A percentile compares a stretch with the other conserved stretches of the same genome.
These are phyloP conservation scores for Capsicum chinense DNA, from an alignment of 257 asterid genomes.

Conservation along the genomic window DNA sequence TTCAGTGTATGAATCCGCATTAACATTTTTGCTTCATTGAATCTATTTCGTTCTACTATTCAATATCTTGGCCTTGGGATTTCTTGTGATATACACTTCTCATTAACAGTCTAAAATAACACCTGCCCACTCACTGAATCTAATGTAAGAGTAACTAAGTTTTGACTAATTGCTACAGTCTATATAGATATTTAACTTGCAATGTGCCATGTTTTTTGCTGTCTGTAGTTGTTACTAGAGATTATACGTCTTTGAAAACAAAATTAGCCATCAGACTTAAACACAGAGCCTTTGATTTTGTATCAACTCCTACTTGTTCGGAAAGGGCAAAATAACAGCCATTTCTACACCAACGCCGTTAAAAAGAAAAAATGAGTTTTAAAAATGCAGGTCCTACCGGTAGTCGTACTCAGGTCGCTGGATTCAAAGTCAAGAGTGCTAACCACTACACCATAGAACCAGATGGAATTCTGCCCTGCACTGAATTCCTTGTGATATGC, in stretches of 20 bases:
- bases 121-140: background rate
- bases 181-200: no score
- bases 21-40: background rate
- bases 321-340: no score
- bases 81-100: background rate
- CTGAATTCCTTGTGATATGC: no score
- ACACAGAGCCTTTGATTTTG: background rate
- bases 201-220: no score
- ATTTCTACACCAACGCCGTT: no score
- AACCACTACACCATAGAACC: conserved; percentile 87
- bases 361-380: no score
- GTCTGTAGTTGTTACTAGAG: no score
- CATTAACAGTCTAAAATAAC: background rate
- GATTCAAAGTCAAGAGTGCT: conserved; percentile 99
- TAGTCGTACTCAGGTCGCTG: conserved; percentile 99
- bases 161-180: no score
- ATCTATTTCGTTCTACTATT: background rate
- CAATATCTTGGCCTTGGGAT: background rate
- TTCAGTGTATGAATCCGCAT: background rate
- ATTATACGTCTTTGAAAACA: no score
- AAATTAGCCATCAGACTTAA: no score
- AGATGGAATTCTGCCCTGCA: no score
- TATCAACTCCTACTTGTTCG: background rate
- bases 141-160: background rate
- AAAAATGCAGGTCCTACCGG: conserved; percentile 70